Percentiles rank a stretch among this genome's conserved stretches.
phyloP scores from a whole-genome alignment of 2,329 filamentous ascomycete genomes.

The Magnaporthiopsis incrustans region DNA sequence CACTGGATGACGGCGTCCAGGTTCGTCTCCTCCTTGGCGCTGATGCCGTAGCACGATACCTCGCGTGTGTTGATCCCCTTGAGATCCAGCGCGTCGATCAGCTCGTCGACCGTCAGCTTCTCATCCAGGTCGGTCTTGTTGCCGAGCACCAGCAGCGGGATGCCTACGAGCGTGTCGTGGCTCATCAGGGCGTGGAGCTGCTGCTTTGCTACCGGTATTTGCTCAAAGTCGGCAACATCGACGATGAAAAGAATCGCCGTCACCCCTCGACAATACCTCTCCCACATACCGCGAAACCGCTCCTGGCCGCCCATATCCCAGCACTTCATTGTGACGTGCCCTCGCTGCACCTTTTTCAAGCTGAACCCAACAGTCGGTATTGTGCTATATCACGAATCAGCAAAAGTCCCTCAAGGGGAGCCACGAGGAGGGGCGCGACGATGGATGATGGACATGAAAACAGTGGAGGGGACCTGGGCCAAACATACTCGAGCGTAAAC shows the following conservation, averaged over 20 bases:
- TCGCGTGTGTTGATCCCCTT: slow-evolving; percentile 86
- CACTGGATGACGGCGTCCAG: slow-evolving; percentile 94
- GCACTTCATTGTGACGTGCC: slow-evolving; percentile 96
- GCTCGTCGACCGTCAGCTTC: slow-evolving; percentile 85
- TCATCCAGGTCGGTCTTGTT: slow-evolving; percentile 96
- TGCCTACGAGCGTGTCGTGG: slow-evolving; percentile 77
- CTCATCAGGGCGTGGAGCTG: slow-evolving; percentile 85
- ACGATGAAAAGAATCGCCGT: slow-evolving; percentile 99
- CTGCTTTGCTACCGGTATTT: slow-evolving; percentile 78
- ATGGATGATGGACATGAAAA: not conserved
- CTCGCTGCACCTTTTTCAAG: slow-evolving; percentile 96
- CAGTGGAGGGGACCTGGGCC: slow-evolving; percentile 20
- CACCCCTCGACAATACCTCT: slow-evolving; percentile 93
- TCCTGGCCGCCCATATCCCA: slow-evolving; percentile 98
- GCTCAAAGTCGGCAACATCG: slow-evolving; percentile 79
- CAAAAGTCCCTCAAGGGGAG: not conserved
- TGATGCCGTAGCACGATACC: slow-evolving; percentile 97
- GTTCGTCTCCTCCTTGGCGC: slow-evolving; percentile 97
- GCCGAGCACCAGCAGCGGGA: slow-evolving; percentile 86
- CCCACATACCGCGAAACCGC: slow-evolving; percentile 97
- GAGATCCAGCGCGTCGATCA: slow-evolving; percentile 87
- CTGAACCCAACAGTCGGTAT: slow-evolving; percentile 99
- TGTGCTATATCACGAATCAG: slow-evolving; percentile 50
- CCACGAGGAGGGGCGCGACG: slow-evolving; percentile 12
- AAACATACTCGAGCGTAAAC: slow-evolving; percentile 91